A percentile compares a stretch with the other conserved stretches of the same genome.
Evolutionary conservation across 352 stramenopile species (phyloP).

Genomic region (Phytophthora meadii): DNA sequence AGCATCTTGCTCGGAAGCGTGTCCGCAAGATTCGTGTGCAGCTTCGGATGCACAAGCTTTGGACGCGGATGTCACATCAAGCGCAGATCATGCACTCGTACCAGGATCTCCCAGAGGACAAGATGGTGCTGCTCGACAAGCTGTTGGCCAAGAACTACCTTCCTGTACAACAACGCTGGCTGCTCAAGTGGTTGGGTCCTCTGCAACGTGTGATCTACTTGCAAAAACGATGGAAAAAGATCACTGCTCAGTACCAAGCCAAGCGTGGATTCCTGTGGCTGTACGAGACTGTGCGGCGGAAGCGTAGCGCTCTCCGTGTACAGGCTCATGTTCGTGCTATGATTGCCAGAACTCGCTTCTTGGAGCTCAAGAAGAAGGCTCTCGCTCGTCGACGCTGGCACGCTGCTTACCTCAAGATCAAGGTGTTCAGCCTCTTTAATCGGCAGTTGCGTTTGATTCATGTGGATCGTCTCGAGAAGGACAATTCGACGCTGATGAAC

Average conservation of each 20-base stretch:
- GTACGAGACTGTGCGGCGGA: conserved; percentile 64
- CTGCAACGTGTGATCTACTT: conserved; percentile 85
- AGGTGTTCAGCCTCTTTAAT: conserved; percentile 60
- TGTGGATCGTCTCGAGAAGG: conserved; percentile 72
- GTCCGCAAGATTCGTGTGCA: conserved; percentile 65
- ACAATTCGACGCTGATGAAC: conserved; percentile 58
- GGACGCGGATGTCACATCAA: conserved; percentile 70
- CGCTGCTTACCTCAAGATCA: conserved; percentile 68
- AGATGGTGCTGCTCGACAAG: conserved; percentile 84
- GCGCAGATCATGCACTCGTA: conserved; percentile 82
- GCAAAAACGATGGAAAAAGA: conserved; percentile 88
- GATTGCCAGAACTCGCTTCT: conserved; percentile 71
- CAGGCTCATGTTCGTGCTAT: conserved; percentile 71
- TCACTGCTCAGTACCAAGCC: conserved; percentile 70
- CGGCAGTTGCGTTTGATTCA: conserved; percentile 74
- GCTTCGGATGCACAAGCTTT: conserved; percentile 67
- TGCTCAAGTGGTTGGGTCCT: conserved; percentile 87
- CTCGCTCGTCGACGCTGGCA: conserved; percentile 77
- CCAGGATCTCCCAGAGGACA: conserved; percentile 81
- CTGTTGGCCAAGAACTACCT: conserved; percentile 74
- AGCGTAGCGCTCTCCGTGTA: conserved; percentile 69
- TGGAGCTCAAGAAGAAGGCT: conserved; percentile 67
- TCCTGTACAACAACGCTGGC: conserved; percentile 67
- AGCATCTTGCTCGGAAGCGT: conserved; percentile 76
- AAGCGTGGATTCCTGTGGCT: conserved; percentile 88